A percentile compares a stretch with the other conserved stretches of the same genome.
Conservation (phyloP, 495 filamentous ascomycete species). For the Penicillium fimorum region DNA sequence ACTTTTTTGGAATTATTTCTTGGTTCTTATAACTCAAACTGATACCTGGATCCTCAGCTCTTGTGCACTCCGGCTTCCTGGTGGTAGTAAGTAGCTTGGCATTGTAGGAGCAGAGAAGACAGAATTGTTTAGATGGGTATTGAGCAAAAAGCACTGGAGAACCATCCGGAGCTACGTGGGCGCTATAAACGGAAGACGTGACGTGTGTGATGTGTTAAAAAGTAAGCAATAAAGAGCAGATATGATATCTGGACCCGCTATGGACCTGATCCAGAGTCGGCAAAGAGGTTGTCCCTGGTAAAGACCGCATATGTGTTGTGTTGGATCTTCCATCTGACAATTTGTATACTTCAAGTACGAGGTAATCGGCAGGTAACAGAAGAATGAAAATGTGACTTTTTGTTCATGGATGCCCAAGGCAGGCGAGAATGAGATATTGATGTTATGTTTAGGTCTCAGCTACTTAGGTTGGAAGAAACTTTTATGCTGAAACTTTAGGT, state of each 20-base stretch:
- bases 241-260: too few relatives aligned
- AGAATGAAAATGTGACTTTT: neutral
- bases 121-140: neutral
- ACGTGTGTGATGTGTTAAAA: too few relatives aligned
- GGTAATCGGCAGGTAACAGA: neutral
- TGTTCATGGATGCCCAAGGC: neutral
- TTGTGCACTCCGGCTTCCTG: neutral
- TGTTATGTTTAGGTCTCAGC: neutral
- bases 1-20: neutral
- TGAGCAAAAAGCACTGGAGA: too few relatives aligned
- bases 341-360: too few relatives aligned
- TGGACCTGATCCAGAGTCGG: too few relatives aligned
- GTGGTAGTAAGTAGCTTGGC: neutral
- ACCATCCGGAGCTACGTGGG: too few relatives aligned
- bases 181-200: too few relatives aligned
- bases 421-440: neutral
- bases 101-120: neutral
- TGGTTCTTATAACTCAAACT: neutral
- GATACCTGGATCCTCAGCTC: neutral
- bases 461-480: neutral
- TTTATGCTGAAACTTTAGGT: too few relatives aligned
- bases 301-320: neutral
- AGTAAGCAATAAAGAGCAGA: too few relatives aligned
- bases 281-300: neutral
- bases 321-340: too few relatives aligned